phyloP scores from a whole-genome alignment of 495 filamentous ascomycete species.

The Diplogelasinospora grovesii region DNA sequence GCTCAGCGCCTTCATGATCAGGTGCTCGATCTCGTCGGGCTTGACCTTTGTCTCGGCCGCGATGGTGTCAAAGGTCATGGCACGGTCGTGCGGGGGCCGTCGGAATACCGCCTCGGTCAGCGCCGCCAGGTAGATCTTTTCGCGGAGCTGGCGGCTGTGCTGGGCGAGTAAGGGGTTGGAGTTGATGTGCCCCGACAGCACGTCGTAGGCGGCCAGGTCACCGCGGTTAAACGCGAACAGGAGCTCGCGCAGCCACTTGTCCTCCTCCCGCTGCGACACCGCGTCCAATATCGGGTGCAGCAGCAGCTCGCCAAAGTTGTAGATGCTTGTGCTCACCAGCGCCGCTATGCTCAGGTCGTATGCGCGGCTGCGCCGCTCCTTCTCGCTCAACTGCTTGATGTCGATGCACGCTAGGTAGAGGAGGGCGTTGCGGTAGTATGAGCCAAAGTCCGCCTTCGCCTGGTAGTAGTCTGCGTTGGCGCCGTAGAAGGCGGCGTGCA shows the following conservation, averaged over 20 bases:
- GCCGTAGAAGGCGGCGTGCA: constrained; percentile 95
- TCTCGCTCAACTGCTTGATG: constrained; percentile 59
- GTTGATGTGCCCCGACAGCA: constrained; percentile 67
- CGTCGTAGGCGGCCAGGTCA: constrained; percentile 79
- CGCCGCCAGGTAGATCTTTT: constrained; percentile 95
- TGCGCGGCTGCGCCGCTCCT: constrained; percentile 71
- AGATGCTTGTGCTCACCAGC: constrained; percentile 87
- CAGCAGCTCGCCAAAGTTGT: constrained; percentile 98
- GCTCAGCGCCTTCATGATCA: constrained; percentile 97
- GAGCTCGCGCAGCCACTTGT: constrained; percentile 82
- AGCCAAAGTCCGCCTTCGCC: constrained; percentile 83
- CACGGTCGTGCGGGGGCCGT: constrained; percentile 88
- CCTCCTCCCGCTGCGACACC: constrained; percentile 51
- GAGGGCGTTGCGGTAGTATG: constrained; percentile 94
- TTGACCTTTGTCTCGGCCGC: constrained; percentile 86
- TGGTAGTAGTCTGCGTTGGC: constrained; percentile 94
- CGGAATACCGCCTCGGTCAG: constrained; percentile 96
- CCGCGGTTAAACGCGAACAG: constrained; percentile 97
- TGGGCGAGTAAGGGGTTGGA: constrained; percentile 71
- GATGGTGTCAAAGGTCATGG: constrained; percentile 85
- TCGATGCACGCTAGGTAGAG: constrained; percentile 98
- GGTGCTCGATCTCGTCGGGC: constrained; percentile 86
- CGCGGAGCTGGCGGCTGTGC: constrained; percentile 76
- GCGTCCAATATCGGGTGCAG: constrained; percentile 93
- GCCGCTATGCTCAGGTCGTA: constrained; percentile 92